Percentiles rank a stretch among this genome's conserved stretches.
Evolutionary conservation across 2,329 filamentous ascomycete genomes (phyloP).

Genomic region (Apiospora sp.): DNA sequence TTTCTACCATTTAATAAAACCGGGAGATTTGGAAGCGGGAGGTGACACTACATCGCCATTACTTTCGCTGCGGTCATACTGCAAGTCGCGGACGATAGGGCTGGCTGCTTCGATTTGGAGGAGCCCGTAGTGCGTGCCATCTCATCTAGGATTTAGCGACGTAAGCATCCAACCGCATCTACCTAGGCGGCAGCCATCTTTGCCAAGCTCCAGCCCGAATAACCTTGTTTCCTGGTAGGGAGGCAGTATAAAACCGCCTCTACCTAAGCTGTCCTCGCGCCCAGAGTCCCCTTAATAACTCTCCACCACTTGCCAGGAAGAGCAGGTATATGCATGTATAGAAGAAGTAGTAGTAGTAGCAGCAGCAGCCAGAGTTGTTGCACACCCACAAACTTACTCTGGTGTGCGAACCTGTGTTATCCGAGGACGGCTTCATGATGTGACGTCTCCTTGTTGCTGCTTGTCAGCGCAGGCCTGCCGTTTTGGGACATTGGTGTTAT

Average conservation of each 20-base stretch:
- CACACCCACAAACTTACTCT: conserved; percentile 1
- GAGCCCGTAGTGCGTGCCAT: neutral
- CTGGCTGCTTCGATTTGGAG: neutral
- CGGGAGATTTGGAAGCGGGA: neutral
- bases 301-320: neutral
- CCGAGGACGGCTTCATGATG: neutral
- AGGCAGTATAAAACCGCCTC: neutral
- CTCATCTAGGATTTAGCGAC: neutral
- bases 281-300: neutral
- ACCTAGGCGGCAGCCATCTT: neutral
- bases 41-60: neutral
- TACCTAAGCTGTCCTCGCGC: neutral
- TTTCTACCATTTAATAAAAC: neutral
- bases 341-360: no score
- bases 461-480: conserved; percentile 1
- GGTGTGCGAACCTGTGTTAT: neutral
- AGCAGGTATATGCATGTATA: neutral
- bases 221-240: neutral
- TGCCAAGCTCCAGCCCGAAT: neutral
- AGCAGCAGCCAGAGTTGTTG: neutral
- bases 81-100: neutral
- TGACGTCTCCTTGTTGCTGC: neutral
- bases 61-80: neutral
- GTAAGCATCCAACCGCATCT: neutral
- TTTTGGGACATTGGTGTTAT: conserved; percentile 18